A percentile compares a stretch with the other conserved stretches of the same genome.
These are phyloP conservation scores for Lactarius evosmus DNA, from an alignment of 768 basidiomycete species.

Conservation along the genomic window DNA sequence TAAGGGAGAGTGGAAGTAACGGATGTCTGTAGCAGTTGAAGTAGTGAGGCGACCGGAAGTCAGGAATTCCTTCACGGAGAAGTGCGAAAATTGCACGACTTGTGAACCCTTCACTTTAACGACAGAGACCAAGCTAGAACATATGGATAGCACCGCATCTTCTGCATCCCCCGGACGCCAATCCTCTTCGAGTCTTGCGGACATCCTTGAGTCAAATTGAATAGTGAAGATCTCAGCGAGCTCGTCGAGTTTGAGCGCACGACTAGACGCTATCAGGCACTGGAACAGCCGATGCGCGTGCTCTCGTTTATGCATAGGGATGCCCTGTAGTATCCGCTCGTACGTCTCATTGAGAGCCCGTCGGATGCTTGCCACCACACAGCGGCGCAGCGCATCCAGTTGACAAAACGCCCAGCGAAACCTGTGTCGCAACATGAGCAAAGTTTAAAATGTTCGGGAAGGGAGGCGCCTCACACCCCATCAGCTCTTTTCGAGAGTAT, in stretches of 20 bases:
- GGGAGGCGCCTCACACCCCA: neutral
- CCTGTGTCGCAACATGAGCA: slow-evolving; percentile 1
- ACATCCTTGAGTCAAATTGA: neutral
- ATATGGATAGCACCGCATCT: neutral
- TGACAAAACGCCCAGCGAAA: slow-evolving; percentile 3
- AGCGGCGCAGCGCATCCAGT: neutral
- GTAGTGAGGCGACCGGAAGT: neutral
- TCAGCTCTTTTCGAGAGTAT: slow-evolving; percentile 2
- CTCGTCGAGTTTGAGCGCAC: slow-evolving; percentile 8
- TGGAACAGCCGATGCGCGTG: slow-evolving; percentile 2
- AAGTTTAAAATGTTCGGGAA: neutral
- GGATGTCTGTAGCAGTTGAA: neutral
- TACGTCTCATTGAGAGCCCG: slow-evolving; percentile 1
- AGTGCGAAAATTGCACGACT: slow-evolving; percentile 9
- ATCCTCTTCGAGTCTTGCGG: neutral
- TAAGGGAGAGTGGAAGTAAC: neutral
- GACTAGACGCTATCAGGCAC: neutral
- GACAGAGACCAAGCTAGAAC: slow-evolving; percentile 1
- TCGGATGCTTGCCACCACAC: neutral
- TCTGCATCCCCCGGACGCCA: neutral
- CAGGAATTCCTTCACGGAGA: slow-evolving; percentile 15
- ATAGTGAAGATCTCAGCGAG: slow-evolving; percentile 9
- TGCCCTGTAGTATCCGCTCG: neutral
- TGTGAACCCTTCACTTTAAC: neutral
- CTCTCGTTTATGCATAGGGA: neutral